A percentile compares a stretch with the other conserved stretches of the same genome.
These are phyloP conservation scores for Boletus rex-veris DNA, from an alignment of 768 basidiomycete genomes.

Conservation along the genomic window DNA sequence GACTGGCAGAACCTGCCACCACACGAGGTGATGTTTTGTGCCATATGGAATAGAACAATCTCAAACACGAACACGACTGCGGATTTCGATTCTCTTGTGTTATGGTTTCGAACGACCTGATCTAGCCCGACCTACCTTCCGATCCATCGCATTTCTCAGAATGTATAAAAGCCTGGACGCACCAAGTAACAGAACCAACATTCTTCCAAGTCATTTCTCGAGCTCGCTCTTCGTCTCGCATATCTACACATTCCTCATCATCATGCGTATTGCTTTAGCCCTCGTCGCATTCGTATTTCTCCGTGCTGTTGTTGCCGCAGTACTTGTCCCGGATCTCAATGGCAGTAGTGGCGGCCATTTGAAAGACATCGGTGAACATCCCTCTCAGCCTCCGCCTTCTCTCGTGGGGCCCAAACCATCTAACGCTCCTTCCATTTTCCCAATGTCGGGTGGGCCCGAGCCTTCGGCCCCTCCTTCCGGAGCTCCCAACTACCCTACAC, in stretches of 20 bases:
- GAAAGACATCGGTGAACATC: no score
- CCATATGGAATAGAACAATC: background rate
- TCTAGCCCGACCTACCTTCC: background rate
- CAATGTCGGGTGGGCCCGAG: background rate
- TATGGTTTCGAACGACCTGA: background rate
- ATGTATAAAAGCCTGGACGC: conserved; percentile 6
- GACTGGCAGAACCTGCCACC: background rate
- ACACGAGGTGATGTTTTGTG: background rate
- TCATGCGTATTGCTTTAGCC: conserved; percentile 8
- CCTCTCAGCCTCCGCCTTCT: background rate
- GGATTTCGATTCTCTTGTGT: background rate
- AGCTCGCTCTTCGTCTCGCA: background rate
- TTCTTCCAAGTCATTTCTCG: no score
- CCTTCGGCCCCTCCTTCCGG: background rate
- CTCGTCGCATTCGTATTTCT: conserved; percentile 6
- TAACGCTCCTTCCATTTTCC: background rate
- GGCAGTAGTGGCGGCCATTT: no score
- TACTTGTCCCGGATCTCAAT: background rate
- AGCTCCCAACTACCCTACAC: background rate
- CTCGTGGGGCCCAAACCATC: background rate
- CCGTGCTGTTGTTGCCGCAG: conserved; percentile 1
- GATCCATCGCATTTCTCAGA: background rate
- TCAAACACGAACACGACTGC: conserved; percentile 2
- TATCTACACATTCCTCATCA: background rate
- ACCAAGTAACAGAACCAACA: no score